These are phyloP conservation scores for Pseudoscleropodium purum DNA, from an alignment of 225 moss, liverwort and hornwort genomes.

Conservation along the genomic window DNA sequence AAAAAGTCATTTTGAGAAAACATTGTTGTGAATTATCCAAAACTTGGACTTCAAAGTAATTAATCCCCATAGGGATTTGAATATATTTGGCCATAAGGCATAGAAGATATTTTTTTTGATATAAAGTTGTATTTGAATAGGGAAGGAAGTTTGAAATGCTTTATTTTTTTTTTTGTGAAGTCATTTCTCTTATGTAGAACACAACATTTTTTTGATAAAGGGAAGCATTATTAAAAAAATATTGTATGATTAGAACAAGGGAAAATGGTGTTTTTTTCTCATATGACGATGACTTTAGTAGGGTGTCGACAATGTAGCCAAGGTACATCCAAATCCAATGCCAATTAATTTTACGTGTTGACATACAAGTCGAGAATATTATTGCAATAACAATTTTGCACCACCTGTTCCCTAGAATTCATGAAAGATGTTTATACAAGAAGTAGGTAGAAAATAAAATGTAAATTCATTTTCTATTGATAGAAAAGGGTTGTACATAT, in stretches of 20 bases:
- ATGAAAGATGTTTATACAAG: background rate
- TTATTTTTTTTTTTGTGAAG: background rate
- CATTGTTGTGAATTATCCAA: background rate
- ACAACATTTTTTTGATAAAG: background rate
- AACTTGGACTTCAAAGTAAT: background rate
- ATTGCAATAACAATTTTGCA: background rate
- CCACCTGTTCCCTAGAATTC: accelerated
- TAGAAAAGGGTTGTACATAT: background rate
- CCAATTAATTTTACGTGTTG: background rate
- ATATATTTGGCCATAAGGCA: background rate
- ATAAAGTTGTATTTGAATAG: background rate
- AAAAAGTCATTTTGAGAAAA: background rate
- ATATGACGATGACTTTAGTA: background rate
- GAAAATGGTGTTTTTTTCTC: background rate
- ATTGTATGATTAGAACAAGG: background rate
- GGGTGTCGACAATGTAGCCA: accelerated
- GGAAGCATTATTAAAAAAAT: background rate
- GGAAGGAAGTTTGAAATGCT: background rate
- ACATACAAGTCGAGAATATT: background rate
- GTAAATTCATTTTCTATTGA: background rate
- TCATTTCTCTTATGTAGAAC: background rate
- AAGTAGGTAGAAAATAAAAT: accelerated
- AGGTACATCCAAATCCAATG: background rate
- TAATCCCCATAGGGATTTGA: background rate
- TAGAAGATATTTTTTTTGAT: background rate